Evolutionary conservation across 192 early-diverging fungal species (phyloP), one percentile per base, ranked within the genome.

Genomic region (Linnemannia elongata): DNA sequence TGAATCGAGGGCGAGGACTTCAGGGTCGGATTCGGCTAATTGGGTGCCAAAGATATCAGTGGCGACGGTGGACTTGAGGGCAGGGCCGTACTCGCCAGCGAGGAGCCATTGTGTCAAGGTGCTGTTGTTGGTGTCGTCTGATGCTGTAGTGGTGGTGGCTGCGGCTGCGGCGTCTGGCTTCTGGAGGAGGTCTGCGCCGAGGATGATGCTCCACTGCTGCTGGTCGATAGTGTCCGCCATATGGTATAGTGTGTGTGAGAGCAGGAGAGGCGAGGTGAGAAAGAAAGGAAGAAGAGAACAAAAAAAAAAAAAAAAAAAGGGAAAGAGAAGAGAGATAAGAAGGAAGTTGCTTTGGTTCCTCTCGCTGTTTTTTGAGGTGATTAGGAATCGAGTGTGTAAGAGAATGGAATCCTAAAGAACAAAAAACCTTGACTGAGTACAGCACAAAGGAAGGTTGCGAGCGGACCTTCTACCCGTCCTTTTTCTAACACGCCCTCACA

Each of bases 41-140:
- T 91, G 79, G 1, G 91, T 91, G 39, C 93, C 93, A 87, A 94
- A 91, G 49, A 94, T 72, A 7, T 80, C 76, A 47, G 75, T 75
- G 12, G 90, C 93, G 27, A 89, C 49, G 7, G 52, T 30, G 4
- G 89, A 91, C 39, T 82, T 90, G 78, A 94, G 77, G 24, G 90
- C 83, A 15, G 81, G 80, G 41, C 88, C 87, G 79, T 94, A 94
- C 38, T 91, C 81, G 12, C 92, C 93, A 45, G 89, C 75, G 42
- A 90, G 70, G 47, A 88, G 79, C 35, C 77, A 71, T 69, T 81
- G 80, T 55, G 85, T 87, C 79, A 87, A 52, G 24, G 79, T 74
- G 39, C 39, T 68, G 13, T 57, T 79, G 6, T 70, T 68, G 13
- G 44, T 79, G 6, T 70, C 83, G 10, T 27, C 27, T 30, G 60